Conservation (phyloP, 2,329 filamentous ascomycete genomes). For the Neophaeococcomyces aloes region DNA sequence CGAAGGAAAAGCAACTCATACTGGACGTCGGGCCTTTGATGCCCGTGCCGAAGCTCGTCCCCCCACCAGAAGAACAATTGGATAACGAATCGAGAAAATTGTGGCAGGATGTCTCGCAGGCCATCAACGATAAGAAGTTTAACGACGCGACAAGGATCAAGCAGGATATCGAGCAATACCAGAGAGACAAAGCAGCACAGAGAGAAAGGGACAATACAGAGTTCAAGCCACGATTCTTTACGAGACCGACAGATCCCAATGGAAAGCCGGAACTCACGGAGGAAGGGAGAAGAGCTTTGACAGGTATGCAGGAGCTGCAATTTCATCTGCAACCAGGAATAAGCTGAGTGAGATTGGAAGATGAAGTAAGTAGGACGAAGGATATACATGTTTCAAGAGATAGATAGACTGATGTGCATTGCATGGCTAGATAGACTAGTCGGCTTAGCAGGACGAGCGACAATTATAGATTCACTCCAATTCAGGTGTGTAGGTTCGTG, state of each 20-base stretch:
- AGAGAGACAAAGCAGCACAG: slow-evolving; percentile 73
- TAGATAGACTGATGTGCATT: no score
- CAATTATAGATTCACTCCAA: no score
- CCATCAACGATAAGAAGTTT: slow-evolving; percentile 75
- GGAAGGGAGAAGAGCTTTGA: slow-evolving; percentile 49
- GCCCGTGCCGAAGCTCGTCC: slow-evolving; percentile 67
- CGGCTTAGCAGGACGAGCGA: no score
- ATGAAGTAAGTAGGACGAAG: no score
- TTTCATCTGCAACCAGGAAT: slow-evolving; percentile 14
- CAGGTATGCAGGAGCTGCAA: slow-evolving; percentile 39
- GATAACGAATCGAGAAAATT: slow-evolving; percentile 81
- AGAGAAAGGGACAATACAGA: slow-evolving; percentile 57
- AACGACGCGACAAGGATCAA: slow-evolving; percentile 75
- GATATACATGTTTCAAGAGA: no score
- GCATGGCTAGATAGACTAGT: no score
- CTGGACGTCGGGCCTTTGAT: slow-evolving; percentile 79
- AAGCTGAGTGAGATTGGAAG: no score
- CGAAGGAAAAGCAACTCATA: slow-evolving; percentile 57
- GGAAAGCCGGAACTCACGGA: slow-evolving; percentile 54
- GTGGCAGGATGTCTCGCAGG: slow-evolving; percentile 78
- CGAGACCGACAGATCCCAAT: slow-evolving; percentile 45
- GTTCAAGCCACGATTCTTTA: slow-evolving; percentile 87
- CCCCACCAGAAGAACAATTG: slow-evolving; percentile 66
- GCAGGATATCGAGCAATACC: slow-evolving; percentile 80
- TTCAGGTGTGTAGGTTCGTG: no score